Percentiles rank a stretch among this genome's conserved stretches.
Evolutionary conservation across 2,329 filamentous ascomycete genomes (phyloP).

Genomic region (Cladosporium sphaerospermum): DNA sequence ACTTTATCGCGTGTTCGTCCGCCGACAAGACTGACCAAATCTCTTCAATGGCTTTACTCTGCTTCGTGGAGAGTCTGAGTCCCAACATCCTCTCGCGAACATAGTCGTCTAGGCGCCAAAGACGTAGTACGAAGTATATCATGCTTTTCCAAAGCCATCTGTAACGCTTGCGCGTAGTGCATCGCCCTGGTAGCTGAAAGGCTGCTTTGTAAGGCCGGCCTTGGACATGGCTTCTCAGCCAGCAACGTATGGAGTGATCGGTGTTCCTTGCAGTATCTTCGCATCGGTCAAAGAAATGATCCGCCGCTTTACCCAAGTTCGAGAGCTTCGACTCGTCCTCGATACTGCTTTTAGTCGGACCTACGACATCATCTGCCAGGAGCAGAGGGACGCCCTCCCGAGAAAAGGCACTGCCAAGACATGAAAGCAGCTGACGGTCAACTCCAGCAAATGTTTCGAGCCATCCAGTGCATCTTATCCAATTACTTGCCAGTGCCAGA

Average conservation of each 20-base stretch:
- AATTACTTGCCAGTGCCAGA: conserved; percentile 1
- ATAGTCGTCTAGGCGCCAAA: not conserved
- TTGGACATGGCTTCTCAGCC: conserved; percentile 9
- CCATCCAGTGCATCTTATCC: conserved; percentile 2
- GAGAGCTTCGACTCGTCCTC: conserved; percentile 1
- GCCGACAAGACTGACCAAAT: not conserved
- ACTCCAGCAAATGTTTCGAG: conserved; percentile 3
- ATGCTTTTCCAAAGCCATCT: conserved; percentile 7
- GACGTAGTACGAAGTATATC: not conserved
- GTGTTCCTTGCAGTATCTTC: conserved; percentile 12
- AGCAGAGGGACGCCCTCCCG: conserved; percentile 1
- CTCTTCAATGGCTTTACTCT: not conserved
- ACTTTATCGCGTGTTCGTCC: not conserved
- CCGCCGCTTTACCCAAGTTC: conserved; percentile 2
- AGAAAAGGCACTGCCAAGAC: conserved; percentile 1
- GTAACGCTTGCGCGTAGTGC: conserved; percentile 1
- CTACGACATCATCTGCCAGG: not conserved
- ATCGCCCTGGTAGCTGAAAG: conserved; percentile 9
- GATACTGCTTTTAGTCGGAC: not conserved
- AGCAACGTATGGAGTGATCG: conserved; percentile 10
- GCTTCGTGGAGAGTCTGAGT: not conserved
- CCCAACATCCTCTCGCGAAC: not conserved
- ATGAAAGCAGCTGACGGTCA: not conserved
- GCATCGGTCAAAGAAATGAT: conserved; percentile 9
- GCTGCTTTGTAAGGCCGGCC: conserved; percentile 12